phyloP scores from a whole-genome alignment of 768 basidiomycete genomes.

The Tephrocybe rancida region DNA sequence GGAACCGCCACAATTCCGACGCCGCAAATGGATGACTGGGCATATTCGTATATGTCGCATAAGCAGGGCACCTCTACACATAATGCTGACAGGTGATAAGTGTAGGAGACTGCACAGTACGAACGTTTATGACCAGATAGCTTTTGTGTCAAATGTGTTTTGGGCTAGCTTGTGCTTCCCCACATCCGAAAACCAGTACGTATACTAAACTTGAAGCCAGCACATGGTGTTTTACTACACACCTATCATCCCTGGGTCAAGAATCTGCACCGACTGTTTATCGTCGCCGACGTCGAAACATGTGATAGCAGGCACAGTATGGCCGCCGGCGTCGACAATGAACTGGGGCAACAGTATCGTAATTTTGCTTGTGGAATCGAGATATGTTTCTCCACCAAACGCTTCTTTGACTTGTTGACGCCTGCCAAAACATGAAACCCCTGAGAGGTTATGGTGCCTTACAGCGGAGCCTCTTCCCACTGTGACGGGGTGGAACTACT shows the following conservation, averaged over 20 bases:
- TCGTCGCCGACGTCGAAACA: not conserved
- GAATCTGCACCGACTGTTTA: not conserved
- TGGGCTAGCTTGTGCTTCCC: no score
- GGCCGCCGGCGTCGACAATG: not conserved
- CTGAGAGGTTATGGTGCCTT: slow-evolving; percentile 1
- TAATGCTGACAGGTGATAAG: no score
- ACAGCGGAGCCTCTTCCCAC: slow-evolving; percentile 2
- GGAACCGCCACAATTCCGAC: no score
- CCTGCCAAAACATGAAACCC: slow-evolving; percentile 17
- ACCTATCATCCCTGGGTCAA: not conserved
- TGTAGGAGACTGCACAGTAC: no score
- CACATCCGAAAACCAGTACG: no score
- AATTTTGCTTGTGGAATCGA: not conserved
- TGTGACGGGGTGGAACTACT: not conserved
- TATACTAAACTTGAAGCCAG: no score
- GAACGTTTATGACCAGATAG: no score
- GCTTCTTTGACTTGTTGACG: slow-evolving; percentile 4
- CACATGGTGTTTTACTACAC: no score
- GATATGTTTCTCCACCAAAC: slow-evolving; percentile 9
- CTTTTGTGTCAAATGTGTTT: no score
- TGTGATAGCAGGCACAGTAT: not conserved
- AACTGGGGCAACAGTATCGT: not conserved
- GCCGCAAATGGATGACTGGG: no score
- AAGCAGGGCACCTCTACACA: no score
- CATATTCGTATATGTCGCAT: no score